Conservation (phyloP, 306 rosid species). For the Inga laurina region DNA sequence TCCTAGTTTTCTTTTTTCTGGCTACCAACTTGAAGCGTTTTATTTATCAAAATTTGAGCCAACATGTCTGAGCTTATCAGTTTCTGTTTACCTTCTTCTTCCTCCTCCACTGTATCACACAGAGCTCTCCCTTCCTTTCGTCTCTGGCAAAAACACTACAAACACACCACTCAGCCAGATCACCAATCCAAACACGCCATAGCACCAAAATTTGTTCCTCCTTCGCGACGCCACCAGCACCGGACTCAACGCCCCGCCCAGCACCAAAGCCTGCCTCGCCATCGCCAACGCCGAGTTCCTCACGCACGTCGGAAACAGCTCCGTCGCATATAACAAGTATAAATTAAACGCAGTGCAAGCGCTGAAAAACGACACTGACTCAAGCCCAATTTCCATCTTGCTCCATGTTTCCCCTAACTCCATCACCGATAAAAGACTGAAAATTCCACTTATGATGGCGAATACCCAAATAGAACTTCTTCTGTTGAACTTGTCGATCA, state of each 20-base stretch:
- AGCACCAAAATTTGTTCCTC: slow-evolving; percentile 40
- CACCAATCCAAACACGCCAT: slow-evolving; percentile 62
- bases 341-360: slow-evolving; percentile 49
- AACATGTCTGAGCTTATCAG: background rate
- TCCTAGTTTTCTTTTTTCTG: too few relatives aligned
- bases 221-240: slow-evolving; percentile 55
- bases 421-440: slow-evolving; percentile 45
- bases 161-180: slow-evolving; percentile 53
- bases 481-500: slow-evolving; percentile 50
- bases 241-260: slow-evolving; percentile 69
- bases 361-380: slow-evolving; percentile 55
- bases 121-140: slow-evolving; percentile 49
- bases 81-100: slow-evolving; percentile 43
- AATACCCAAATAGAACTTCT: slow-evolving; percentile 40
- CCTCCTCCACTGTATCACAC: slow-evolving; percentile 66
- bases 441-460: slow-evolving; percentile 43
- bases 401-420: slow-evolving; percentile 28
- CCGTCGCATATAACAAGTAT: slow-evolving; percentile 49
- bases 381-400: slow-evolving; percentile 46
- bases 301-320: slow-evolving; percentile 70
- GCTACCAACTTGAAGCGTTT: too few relatives aligned
- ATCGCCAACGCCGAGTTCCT: slow-evolving; percentile 65
- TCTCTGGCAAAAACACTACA: slow-evolving; percentile 60
- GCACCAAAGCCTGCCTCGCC: slow-evolving; percentile 67
- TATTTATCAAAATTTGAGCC: background rate